Base-by-base conservation (phyloP, 805 yeast genomes). In the Yamadazyma laniorum region DNA sequence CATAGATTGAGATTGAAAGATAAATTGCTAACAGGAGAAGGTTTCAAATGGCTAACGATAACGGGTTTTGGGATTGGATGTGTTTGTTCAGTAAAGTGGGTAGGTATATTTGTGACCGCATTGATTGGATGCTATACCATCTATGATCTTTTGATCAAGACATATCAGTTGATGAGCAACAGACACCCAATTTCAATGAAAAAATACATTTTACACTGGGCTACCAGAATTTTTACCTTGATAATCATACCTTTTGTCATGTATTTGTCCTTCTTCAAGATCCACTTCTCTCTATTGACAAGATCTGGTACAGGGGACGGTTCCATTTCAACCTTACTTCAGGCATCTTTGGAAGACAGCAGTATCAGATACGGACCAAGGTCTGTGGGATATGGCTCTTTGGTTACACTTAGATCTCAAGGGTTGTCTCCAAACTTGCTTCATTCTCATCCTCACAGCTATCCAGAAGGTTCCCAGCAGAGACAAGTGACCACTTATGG, bases 401-500 rank as follows among this genome's bases (percentile, higher is more conserved):
- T 63, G 32, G 70, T 83, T 11, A 81, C 91, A 1, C 48, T 85
- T 35, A 72, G 85, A 53, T 79, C 82, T 18, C 86, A 82, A 49
- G 89, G 88, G 3, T 65, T 83, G 34, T 77, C 85, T 34, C 83
- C 86, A 12, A 80, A 84, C 37, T 72, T 87, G 47, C 65, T 93
- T 45, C 99, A 93, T 58, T 91, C 98, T 0, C 99, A 93, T 57
- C 69, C 72, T 13, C 95, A 85, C 57, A 60, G 74, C 9, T 93
- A 82, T 58, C 99, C 99, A 12, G 88, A 80, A 47, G 98, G 98
- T 3, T 86, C 96, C 2, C 74, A 76, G 45, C 98, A 93, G 64
- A 97, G 90, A 61, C 99, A 93, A 63, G 74, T 93, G 34, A 93
- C 99, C 18, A 86, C 93, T 5, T 93, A 93, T 59, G 86, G 90